Evolutionary conservation across 2,329 filamentous ascomycete genomes (phyloP), one percentile per base, ranked within the genome.

Genomic region (Ophiosphaerella narmari): DNA sequence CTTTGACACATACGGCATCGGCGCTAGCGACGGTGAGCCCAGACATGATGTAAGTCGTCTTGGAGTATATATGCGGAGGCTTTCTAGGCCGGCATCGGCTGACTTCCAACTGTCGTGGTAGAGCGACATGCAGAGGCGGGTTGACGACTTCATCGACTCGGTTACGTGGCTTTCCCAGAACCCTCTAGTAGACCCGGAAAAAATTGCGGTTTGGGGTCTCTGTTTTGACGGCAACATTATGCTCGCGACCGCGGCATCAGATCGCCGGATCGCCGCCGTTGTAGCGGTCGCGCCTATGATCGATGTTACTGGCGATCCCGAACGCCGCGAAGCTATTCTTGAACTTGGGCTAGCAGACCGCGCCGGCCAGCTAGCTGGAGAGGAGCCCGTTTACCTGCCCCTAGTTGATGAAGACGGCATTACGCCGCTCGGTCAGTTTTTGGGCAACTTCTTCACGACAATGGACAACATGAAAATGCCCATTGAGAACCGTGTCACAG

Each of bases 361-460:
- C 23, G 43, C 35, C 7, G 38, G n/a, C 26, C 52, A 31, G 16
- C 48, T 51, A 24, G 48, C 38, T 39, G 52, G 52, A 12, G 48
- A 54, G 23, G 48, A 51, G 36, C 48, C 52, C 11, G 38, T 51
- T 38, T 54, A 51, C 34, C 43, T 54, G 5, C 52, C 48, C 14
- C 18, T 43, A 7, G 52, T 54, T 29, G 31, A 51, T 31, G 52
- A 54, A 33, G 52, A 51, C 34, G 48, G 52, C 41, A 16, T 18
- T 13, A 45, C 34, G 13, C 50, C 50, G n/a, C 29, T 45, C 21
- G 46, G 46, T n/a, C 50, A 45, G n/a, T 26, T 41, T 9, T 29
- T 43, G 12, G 46, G 46, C 16, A 35, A 31, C 26, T 50, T 54
- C 42, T 44, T 54, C 31, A 33, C 29, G 5, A 44, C 50, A 3